Base-by-base conservation (phyloP, 2,329 filamentous ascomycete species). In the Nothophaeocryptopus gaeumannii region DNA sequence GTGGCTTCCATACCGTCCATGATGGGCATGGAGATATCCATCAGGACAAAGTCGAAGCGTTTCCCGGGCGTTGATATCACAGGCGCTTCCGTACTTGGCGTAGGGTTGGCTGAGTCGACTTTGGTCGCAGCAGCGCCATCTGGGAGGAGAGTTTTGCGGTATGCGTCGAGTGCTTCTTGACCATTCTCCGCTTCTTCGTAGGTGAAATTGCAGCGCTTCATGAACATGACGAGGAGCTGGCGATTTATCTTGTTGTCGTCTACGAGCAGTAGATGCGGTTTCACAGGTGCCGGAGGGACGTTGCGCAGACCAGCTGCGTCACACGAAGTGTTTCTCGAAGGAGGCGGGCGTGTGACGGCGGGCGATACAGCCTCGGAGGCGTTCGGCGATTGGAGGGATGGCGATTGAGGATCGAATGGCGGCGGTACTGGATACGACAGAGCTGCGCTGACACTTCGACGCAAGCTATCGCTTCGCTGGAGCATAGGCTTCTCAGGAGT, bases 171-270 rank as follows among this genome's bases (percentile, higher is more conserved):
- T 2, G 76, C 77, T 58, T 77, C 71, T 2, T 73, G 66, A 3
- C 76, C 77, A 54, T 78, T 71, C 30, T 63, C 60, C 2, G 75
- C 76, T 34, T 70, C 70, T 15, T 71, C 67, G 9, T 66, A 63
- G 10, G 65, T 69, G 2, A 71, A 71, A 2, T 70, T 65, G 4
- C 68, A 61, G 31, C 58, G 54, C 14, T 56, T 54, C 46, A 58
- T 58, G 53, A 58, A 63, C 47, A 56, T 62, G 5, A 55, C 47
- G 10, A 63, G 55, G 4, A 64, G 47, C n/a, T 56, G 50, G 9
- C 67, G 60, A 42, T 68, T 68, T 53, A 68, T 62, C 3, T 55
- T 56, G 42, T 67, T 68, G 54, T 68, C 65, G 43, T 68, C 65
- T 2, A 67, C 65, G 1, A 68, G 50, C 3, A 68, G 54, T 10